A percentile compares a stretch with the other conserved stretches of the same genome.
Conservation (phyloP, 2,329 filamentous ascomycete species). For the Sclerotinia spermophila region DNA sequence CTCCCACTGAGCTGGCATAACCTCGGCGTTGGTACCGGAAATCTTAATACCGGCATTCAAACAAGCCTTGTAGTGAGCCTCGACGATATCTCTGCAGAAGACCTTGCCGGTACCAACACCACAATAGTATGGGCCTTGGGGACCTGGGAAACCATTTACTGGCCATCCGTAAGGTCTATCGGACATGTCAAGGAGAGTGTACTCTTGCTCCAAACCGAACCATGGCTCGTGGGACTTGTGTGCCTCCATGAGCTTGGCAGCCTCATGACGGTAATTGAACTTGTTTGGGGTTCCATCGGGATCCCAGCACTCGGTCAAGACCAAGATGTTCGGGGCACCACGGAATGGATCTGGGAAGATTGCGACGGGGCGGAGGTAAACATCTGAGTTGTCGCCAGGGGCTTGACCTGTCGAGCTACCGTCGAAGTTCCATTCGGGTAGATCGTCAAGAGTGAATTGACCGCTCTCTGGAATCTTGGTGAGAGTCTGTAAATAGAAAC, state of each 20-base stretch:
- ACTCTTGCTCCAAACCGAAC: constrained; percentile 98
- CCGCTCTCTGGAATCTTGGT: constrained; percentile 49
- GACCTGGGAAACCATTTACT: constrained; percentile 71
- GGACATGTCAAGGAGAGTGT: constrained; percentile 82
- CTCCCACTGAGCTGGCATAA: constrained; percentile 98
- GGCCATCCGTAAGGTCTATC: constrained; percentile 94
- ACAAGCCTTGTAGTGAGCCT: constrained; percentile 84
- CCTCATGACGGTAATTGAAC: constrained; percentile 96
- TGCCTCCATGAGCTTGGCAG: constrained; percentile 82
- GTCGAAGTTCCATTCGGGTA: constrained; percentile 78
- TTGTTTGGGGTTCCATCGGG: constrained; percentile 94
- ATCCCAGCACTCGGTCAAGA: constrained; percentile 93
- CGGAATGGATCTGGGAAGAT: constrained; percentile 93
- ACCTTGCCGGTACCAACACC: constrained; percentile 97
- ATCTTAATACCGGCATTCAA: constrained; percentile 88
- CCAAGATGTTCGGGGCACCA: constrained; percentile 83
- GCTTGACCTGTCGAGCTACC: constrained; percentile 92
- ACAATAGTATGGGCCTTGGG: constrained; percentile 94
- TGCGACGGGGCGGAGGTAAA: constrained; percentile 89
- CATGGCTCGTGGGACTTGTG: constrained; percentile 82
- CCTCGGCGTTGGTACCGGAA: constrained; percentile 97
- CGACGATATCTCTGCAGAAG: constrained; percentile 95
- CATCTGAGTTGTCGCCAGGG: constrained; percentile 91
- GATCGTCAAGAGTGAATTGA: constrained; percentile 51
- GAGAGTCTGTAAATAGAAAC: constrained; percentile 52